Evolutionary conservation across 2,329 filamentous ascomycete species (phyloP).

Genomic region (Myriosclerotinia duriaeana): DNA sequence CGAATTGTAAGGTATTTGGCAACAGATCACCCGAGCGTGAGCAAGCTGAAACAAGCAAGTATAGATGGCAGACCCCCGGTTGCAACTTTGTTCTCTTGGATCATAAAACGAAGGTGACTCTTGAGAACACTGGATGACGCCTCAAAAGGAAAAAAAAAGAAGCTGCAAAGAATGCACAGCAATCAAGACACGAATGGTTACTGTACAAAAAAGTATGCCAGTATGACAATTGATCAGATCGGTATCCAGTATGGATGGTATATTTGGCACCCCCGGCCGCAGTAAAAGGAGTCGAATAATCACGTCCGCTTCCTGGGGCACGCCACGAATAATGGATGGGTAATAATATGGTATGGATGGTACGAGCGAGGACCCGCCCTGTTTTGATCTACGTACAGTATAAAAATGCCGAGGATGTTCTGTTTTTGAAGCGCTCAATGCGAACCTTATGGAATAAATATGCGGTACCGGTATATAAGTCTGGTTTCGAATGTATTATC

Average conservation of each 20-base stretch:
- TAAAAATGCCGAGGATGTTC: slow-evolving; percentile 12
- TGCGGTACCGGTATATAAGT: too few relatives aligned
- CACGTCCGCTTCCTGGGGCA: slow-evolving; percentile 18
- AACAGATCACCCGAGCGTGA: slow-evolving; percentile 8
- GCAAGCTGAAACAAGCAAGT: slow-evolving; percentile 24
- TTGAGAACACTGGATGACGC: slow-evolving; percentile 12
- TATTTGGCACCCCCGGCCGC: slow-evolving; percentile 7
- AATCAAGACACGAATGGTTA: slow-evolving; percentile 7
- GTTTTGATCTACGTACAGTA: slow-evolving; percentile 18
- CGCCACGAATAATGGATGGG: slow-evolving; percentile 20
- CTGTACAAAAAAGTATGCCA: slow-evolving; percentile 8
- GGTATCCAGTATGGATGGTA: not conserved
- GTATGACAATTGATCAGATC: slow-evolving; percentile 5
- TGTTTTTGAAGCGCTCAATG: slow-evolving; percentile 15
- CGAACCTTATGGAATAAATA: too few relatives aligned
- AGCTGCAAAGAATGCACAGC: slow-evolving; percentile 15
- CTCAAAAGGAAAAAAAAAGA: slow-evolving; percentile 4
- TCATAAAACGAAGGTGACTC: slow-evolving; percentile 11
- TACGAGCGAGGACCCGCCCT: slow-evolving; percentile 23
- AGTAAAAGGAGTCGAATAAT: slow-evolving; percentile 21
- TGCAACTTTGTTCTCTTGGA: slow-evolving; percentile 11
- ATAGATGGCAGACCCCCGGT: not conserved
- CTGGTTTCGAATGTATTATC: not conserved
- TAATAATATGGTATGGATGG: too few relatives aligned
- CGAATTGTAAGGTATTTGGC: slow-evolving; percentile 19